Base-by-base conservation (phyloP, 2,329 filamentous ascomycete genomes). In the Microsporum ferrugineum region DNA sequence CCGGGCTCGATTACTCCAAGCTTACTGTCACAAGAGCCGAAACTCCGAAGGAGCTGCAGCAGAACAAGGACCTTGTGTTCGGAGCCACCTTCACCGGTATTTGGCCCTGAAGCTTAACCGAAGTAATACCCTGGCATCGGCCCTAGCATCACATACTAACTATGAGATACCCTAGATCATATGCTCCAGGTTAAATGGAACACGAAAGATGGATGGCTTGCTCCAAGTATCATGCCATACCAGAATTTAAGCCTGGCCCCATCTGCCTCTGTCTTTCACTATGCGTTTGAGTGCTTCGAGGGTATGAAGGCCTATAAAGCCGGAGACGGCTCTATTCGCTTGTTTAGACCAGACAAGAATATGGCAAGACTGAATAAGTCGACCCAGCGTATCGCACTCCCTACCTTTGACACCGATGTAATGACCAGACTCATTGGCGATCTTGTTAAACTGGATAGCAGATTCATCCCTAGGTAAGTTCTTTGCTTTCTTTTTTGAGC, bases 221-320 rank as follows among this genome's bases (percentile, higher is more conserved):
- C 85, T 12, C 89, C 92, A 62, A 82, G 84, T 66, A 97, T 99
- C 72, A 86, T 84, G 17, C 94, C 94, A 23, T 97, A 97, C 80
- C 91, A 96, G 77, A 96, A 96, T 78, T 88, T 99, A 68, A 92
- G 89, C 53, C 87, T 99, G 69, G 94, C 97, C 75, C 94, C 94
- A 31, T 90, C 94, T 49, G 94, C 90, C 38, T 97, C 91, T 78
- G 94, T 97, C 65, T 92, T 99, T 78, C 94, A 99, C 82, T 99
- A 99, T 77, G 94, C 90, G 57, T 97, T 97, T 72, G 89, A 95
- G 76, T 94, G 88, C 75, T 99, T 99, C 76, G 94, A 99, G 80
- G 94, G 94, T 68, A 96, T 97, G 91, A 99, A 99, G 80, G 94
- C 94, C 63, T 99, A 99, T 82, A 95, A 92, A 76, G 90, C 95